Evolutionary conservation across 345 rosid genomes (phyloP).

Genomic region (Rhizophora apiculata): DNA sequence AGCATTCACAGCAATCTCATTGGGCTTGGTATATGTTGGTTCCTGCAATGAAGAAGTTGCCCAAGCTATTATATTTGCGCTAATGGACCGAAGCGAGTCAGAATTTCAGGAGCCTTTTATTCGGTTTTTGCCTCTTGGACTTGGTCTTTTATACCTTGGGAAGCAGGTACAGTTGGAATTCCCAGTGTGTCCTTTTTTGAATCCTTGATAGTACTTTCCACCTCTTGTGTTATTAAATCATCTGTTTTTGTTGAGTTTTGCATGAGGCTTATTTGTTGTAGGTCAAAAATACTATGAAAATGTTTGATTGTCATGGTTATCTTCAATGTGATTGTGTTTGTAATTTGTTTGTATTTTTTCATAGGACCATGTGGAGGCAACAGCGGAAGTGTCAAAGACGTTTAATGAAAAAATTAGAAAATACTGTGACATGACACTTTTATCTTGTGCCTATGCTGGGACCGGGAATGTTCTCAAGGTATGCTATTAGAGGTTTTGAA

Average conservation of each 20-base stretch:
- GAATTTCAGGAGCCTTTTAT: slow-evolving; percentile 79
- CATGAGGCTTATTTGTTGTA: not conserved
- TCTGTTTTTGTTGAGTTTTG: not conserved
- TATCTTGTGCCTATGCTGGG: slow-evolving; percentile 97
- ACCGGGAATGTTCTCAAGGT: slow-evolving; percentile 99
- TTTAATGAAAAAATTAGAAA: slow-evolving; percentile 89
- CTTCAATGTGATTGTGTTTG: slow-evolving; percentile 15
- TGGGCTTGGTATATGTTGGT: slow-evolving; percentile 89
- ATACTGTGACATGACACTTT: slow-evolving; percentile 83
- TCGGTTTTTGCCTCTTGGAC: slow-evolving; percentile 84
- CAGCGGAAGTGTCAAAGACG: slow-evolving; percentile 92
- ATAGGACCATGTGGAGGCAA: slow-evolving; percentile 91
- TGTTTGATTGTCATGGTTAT: not conserved
- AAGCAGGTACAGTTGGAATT: slow-evolving; percentile 62
- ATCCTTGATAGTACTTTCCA: not conserved
- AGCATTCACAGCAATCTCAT: slow-evolving; percentile 80
- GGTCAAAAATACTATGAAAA: not conserved
- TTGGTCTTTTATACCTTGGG: slow-evolving; percentile 94
- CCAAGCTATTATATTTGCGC: slow-evolving; percentile 76
- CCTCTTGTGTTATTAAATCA: not conserved
- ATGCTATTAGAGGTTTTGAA: slow-evolving; percentile 11
- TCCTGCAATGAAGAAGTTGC: slow-evolving; percentile 98
- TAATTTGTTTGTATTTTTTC: slow-evolving; percentile 9
- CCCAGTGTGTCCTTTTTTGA: not conserved
- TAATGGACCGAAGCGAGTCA: slow-evolving; percentile 82